Conservation (phyloP, 164 flowering plant genomes). For the Vitis rotundifolia region DNA sequence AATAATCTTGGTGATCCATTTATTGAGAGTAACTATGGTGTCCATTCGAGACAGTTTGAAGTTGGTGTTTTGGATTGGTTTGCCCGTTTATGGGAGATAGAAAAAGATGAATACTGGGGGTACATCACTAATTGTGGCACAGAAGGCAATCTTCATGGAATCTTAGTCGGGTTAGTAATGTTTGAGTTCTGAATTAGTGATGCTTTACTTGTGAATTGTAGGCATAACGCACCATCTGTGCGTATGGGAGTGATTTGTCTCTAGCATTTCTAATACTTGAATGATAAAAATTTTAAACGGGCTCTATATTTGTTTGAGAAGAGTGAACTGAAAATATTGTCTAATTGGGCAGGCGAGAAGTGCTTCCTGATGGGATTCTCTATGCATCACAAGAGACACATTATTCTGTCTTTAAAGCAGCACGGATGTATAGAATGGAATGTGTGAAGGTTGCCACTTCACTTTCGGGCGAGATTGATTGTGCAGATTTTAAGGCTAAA, state of each 20-base stretch:
- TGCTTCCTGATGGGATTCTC: slow-evolving; percentile 84
- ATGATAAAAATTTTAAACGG: too few relatives aligned
- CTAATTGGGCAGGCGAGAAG: slow-evolving; percentile 77
- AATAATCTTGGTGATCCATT: slow-evolving; percentile 98
- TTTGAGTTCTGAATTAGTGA: slow-evolving; percentile 3
- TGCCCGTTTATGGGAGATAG: slow-evolving; percentile 96
- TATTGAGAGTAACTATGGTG: slow-evolving; percentile 98
- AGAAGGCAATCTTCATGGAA: slow-evolving; percentile 98
- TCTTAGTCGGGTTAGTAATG: slow-evolving; percentile 83
- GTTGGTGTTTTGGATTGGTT: slow-evolving; percentile 99
- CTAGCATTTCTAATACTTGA: too few relatives aligned
- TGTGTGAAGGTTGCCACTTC: slow-evolving; percentile 70
- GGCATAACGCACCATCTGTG: neutral
- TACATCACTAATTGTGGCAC: slow-evolving; percentile 99
- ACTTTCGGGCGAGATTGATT: slow-evolving; percentile 87
- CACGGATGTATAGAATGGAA: slow-evolving; percentile 95
- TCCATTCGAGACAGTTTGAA: slow-evolving; percentile 97
- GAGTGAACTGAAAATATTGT: slow-evolving; percentile 4
- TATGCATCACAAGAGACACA: slow-evolving; percentile 87
- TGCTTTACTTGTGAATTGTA: neutral
- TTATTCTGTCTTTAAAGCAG: slow-evolving; percentile 93
- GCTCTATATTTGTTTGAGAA: neutral
- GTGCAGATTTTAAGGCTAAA: slow-evolving; percentile 64
- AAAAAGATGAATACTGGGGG: slow-evolving; percentile 95
- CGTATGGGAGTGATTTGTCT: too few relatives aligned